These are phyloP conservation scores for Diaporthe velutina DNA, from an alignment of 2,329 filamentous ascomycete genomes.

Conservation along the genomic window DNA sequence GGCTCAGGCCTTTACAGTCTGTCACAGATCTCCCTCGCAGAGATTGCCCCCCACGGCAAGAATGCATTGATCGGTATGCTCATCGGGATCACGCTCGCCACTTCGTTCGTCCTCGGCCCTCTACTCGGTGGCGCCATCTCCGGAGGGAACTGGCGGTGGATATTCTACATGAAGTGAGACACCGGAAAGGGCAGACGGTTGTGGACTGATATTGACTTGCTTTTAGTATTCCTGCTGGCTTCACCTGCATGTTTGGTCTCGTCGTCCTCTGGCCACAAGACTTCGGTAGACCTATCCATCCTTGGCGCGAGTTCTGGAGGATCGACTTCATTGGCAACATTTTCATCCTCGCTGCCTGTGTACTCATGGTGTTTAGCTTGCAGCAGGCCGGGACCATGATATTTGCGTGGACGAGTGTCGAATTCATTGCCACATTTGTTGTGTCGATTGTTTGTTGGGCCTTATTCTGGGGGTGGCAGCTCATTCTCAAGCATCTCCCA, in stretches of 20 bases:
- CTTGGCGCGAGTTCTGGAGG: slow-evolving; percentile 57
- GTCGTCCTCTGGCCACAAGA: slow-evolving; percentile 59
- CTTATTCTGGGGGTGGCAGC: slow-evolving; percentile 65
- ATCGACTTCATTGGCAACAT: slow-evolving; percentile 67
- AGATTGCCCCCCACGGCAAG: slow-evolving; percentile 65
- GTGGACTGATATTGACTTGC: neutral
- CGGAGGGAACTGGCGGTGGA: slow-evolving; percentile 68
- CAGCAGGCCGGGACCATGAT: slow-evolving; percentile 68
- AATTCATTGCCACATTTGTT: slow-evolving; percentile 63
- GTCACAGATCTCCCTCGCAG: slow-evolving; percentile 68
- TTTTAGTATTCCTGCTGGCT: slow-evolving; percentile 39
- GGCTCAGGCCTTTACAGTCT: slow-evolving; percentile 73
- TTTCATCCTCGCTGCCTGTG: slow-evolving; percentile 64
- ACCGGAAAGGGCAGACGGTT: neutral
- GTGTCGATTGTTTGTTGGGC: slow-evolving; percentile 62
- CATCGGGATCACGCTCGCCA: slow-evolving; percentile 67
- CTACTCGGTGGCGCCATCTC: slow-evolving; percentile 69
- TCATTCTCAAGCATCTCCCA: slow-evolving; percentile 54
- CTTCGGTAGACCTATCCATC: slow-evolving; percentile 51
- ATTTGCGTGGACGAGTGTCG: slow-evolving; percentile 63
- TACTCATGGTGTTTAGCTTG: slow-evolving; percentile 67
- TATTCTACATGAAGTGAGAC: slow-evolving; percentile 73
- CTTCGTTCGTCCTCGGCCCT: slow-evolving; percentile 70
- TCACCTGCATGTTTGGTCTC: slow-evolving; percentile 53
- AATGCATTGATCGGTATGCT: slow-evolving; percentile 68